These are phyloP conservation scores for Jaltomata sinuosa DNA, from an alignment of 257 asterid genomes.

Conservation along the genomic window DNA sequence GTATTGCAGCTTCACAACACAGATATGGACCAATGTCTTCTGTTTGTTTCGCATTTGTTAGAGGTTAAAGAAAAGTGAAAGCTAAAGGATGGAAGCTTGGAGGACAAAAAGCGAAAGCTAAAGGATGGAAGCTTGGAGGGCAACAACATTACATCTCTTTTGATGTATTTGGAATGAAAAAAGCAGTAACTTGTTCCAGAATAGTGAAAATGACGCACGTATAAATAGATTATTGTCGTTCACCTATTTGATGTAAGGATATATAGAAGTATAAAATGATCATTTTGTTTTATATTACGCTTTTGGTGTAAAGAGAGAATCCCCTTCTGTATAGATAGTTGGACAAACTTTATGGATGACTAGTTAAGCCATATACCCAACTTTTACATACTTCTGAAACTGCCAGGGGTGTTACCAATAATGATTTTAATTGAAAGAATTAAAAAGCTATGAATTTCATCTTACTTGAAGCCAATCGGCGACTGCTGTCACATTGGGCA, in stretches of 20 bases:
- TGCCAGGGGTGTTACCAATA: background rate
- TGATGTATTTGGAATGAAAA: background rate
- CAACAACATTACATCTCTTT: background rate
- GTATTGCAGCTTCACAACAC: background rate
- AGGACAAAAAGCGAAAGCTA: too few species aligned
- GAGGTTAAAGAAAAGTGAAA: background rate
- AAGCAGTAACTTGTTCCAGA: background rate
- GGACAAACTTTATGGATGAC: background rate
- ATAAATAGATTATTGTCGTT: background rate
- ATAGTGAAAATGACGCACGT: background rate
- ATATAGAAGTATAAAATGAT: background rate
- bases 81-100: background rate
- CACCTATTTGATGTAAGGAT: background rate
- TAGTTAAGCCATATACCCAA: background rate
- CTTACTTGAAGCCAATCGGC: slow-evolving; percentile 92
- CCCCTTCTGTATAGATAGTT: background rate
- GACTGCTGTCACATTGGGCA: slow-evolving; percentile 91
- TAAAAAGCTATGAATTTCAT: background rate
- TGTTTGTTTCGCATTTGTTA: background rate
- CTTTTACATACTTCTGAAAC: background rate
- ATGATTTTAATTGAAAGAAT: background rate
- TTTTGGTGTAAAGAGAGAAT: background rate
- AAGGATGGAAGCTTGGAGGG: background rate
- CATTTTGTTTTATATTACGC: background rate
- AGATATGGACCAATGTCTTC: background rate